phyloP scores from a whole-genome alignment of 2,329 filamentous ascomycete genomes.

The Sporothrix pseudoabietina region DNA sequence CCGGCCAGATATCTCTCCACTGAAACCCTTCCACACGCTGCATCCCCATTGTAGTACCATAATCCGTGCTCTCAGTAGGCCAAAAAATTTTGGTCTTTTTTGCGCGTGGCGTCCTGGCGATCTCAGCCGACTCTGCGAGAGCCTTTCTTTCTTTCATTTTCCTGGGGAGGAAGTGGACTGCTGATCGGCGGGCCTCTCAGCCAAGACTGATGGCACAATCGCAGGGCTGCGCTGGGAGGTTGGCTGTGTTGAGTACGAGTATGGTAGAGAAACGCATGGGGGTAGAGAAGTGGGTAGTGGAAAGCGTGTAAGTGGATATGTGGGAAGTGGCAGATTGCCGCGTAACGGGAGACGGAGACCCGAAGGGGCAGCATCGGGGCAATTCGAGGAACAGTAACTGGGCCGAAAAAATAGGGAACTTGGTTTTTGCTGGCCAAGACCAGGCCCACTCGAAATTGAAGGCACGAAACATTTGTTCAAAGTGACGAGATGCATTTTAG shows the following conservation, averaged over 20 bases:
- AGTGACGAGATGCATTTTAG: constrained; percentile 17
- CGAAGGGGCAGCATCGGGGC: background rate
- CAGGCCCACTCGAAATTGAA: background rate
- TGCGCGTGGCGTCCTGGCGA: background rate
- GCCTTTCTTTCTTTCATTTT: background rate
- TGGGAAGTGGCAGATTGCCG: background rate
- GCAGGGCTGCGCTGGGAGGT: background rate
- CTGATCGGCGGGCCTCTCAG: background rate
- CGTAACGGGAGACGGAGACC: background rate
- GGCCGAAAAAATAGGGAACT: background rate
- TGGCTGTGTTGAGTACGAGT: background rate
- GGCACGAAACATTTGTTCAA: constrained; percentile 19
- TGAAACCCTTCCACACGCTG: background rate
- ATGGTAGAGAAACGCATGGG: background rate
- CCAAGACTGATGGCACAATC: constrained; percentile 21
- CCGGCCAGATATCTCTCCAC: background rate
- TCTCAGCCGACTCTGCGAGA: constrained; percentile 1
- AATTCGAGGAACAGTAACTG: background rate
- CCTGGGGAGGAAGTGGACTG: background rate
- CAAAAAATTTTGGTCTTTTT: background rate
- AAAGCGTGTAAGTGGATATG: constrained; percentile 15
- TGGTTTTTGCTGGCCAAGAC: background rate
- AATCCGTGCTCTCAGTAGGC: background rate
- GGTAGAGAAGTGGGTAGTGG: background rate
- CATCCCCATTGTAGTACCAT: background rate